Conservation (phyloP, 331 rosid genomes). For the Malus hybrid region DNA sequence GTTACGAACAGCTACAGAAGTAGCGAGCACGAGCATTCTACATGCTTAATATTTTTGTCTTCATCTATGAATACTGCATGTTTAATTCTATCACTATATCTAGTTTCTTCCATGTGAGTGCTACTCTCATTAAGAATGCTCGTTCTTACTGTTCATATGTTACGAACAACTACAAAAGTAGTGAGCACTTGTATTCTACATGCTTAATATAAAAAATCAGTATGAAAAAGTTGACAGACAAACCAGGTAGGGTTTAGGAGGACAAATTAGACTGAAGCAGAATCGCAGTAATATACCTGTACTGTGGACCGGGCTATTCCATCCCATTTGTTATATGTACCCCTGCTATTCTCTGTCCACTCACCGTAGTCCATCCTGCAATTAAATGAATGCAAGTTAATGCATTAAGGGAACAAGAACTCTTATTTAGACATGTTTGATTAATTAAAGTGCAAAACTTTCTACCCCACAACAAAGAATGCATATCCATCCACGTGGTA, state of each 20-base stretch:
- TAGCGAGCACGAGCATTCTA: too few relatives aligned
- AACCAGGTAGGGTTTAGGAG: not conserved
- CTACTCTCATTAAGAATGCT: too few relatives aligned
- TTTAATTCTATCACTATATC: too few relatives aligned
- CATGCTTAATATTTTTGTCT: too few relatives aligned
- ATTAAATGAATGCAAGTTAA: slow-evolving; percentile 13
- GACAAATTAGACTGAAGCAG: not conserved
- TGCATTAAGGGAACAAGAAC: not conserved
- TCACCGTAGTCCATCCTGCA: slow-evolving; percentile 97
- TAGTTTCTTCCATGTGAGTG: too few relatives aligned
- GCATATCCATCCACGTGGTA: slow-evolving; percentile 92
- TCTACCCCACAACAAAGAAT: slow-evolving; percentile 88
- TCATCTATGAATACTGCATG: too few relatives aligned
- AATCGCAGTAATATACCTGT: slow-evolving; percentile 42
- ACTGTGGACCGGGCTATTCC: slow-evolving; percentile 89
- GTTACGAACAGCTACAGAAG: too few relatives aligned
- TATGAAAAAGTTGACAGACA: not conserved
- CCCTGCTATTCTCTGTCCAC: slow-evolving; percentile 93
- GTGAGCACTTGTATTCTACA: too few relatives aligned
- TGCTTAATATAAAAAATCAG: too few relatives aligned
- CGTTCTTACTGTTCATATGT: too few relatives aligned
- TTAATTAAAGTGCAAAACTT: not conserved
- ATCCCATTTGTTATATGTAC: slow-evolving; percentile 97
- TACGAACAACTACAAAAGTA: too few relatives aligned
- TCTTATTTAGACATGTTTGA: not conserved